These are phyloP conservation scores for Ogataea methylovora DNA, from an alignment of 805 yeast genomes.

Conservation along the genomic window DNA sequence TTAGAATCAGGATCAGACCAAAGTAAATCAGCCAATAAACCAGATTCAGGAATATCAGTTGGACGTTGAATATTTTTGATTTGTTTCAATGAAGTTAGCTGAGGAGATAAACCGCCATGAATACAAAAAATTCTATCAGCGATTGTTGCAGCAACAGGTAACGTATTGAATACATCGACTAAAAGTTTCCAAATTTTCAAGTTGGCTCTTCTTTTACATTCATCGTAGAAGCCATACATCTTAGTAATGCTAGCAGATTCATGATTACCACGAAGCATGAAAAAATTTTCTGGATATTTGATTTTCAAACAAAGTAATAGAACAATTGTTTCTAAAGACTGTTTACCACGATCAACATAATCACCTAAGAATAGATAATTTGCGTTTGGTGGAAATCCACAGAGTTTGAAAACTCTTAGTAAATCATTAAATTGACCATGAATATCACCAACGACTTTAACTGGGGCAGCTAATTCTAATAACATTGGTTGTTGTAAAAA, in stretches of 20 bases:
- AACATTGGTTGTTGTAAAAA: slow-evolving; percentile 60
- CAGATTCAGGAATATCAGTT: slow-evolving; percentile 78
- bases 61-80: slow-evolving; percentile 70
- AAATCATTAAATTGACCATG: slow-evolving; percentile 61
- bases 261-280: slow-evolving; percentile 53
- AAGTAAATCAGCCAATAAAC: slow-evolving; percentile 66
- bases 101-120: slow-evolving; percentile 74
- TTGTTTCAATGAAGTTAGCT: slow-evolving; percentile 54
- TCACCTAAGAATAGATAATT: slow-evolving; percentile 53
- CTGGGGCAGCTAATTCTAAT: slow-evolving; percentile 65
- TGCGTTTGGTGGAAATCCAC: slow-evolving; percentile 53
- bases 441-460: slow-evolving; percentile 77
- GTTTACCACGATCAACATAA: slow-evolving; percentile 53
- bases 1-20: slow-evolving; percentile 75
- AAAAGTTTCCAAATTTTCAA: slow-evolving; percentile 42
- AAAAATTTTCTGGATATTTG: slow-evolving; percentile 53
- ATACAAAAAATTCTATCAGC: slow-evolving; percentile 52
- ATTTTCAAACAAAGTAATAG: slow-evolving; percentile 46
- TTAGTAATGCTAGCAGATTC: slow-evolving; percentile 53
- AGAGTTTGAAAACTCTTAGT: slow-evolving; percentile 45
- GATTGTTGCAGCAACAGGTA: slow-evolving; percentile 56
- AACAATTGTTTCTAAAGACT: slow-evolving; percentile 47
- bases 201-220: slow-evolving; percentile 46
- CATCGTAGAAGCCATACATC: slow-evolving; percentile 55
- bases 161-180: slow-evolving; percentile 49